Evolutionary conservation across 169 alveolate genomes (phyloP).

Genomic region (Besnoitia besnoiti): DNA sequence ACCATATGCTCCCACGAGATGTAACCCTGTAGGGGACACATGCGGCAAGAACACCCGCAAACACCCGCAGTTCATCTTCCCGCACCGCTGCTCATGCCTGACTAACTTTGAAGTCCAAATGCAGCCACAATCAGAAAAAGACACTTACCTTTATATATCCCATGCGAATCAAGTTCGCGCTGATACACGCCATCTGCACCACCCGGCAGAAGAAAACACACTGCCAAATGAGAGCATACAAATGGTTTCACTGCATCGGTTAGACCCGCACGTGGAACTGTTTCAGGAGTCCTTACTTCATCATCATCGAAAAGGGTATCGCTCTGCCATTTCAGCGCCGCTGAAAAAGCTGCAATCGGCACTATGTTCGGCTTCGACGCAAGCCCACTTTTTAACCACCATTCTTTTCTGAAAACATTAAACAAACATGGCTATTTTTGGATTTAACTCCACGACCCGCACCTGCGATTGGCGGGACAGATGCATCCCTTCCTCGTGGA

Average conservation of each 20-base stretch:
- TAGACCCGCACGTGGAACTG: neutral
- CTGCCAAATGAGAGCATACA: neutral
- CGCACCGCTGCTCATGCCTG: too few relatives aligned
- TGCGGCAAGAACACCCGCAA: neutral
- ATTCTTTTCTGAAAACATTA: slow-evolving; percentile 63
- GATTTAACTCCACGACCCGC: neutral
- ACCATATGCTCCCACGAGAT: slow-evolving; percentile 85
- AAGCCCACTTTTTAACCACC: slow-evolving; percentile 78
- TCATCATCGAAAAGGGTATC: slow-evolving; percentile 70
- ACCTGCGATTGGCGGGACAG: neutral
- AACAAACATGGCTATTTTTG: neutral
- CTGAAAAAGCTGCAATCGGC: slow-evolving; percentile 75
- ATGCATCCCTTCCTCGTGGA: neutral
- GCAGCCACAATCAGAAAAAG: neutral
- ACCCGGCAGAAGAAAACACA: neutral
- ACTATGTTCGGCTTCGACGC: slow-evolving; percentile 76
- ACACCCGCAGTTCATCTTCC: too few relatives aligned
- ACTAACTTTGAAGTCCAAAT: neutral
- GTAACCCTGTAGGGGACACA: slow-evolving; percentile 74
- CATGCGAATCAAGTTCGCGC: slow-evolving; percentile 81
- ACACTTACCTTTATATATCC: slow-evolving; percentile 79
- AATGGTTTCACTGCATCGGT: too few relatives aligned
- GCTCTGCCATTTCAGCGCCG: slow-evolving; percentile 73
- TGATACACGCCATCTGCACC: slow-evolving; percentile 83
- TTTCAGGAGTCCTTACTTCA: slow-evolving; percentile 70